Evolutionary conservation across 192 early-diverging fungal species (phyloP), one percentile per base, ranked within the genome.

Genomic region (Gamsiella multidivaricata): DNA sequence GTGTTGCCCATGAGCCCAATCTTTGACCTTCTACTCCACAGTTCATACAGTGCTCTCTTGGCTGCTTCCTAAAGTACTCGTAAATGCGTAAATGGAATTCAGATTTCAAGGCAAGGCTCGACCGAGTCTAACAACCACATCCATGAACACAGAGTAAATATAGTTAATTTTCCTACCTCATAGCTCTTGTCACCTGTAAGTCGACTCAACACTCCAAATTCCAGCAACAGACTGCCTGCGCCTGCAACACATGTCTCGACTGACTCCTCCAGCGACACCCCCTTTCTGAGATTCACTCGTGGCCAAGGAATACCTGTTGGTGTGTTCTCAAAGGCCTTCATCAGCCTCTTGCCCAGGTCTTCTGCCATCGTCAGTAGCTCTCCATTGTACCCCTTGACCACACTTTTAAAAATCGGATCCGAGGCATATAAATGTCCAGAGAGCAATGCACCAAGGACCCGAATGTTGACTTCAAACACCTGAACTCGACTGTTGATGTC

Each of bases 401-500:
- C 64, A 36, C 86, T 87, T 7, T 88, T 85, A 33, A 89, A 85
- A 3, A 70, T 47, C 8, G 83, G 80, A 69, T 94, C 91, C 0
- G 87, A 88, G 1, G 95, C 95, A 37, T 96, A 88, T 31, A 94
- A 81, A 68, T 98, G 97, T 12, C 89, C 97, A 8, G 95, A 94
- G 7, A 98, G 69, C 63, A 98, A 83, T 7, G 91, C 94, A 3
- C 97, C 97, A 14, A 99, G 80, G 50, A 94, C 87, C 26, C 97
- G 83, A 54, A 99, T 99, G 36, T 94, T 97, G 26, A 92, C 87
- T 82, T 99, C 97, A 85, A 99, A 99, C 12, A 98, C 94, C 80
- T 97, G 95, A 7, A 99, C 94, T 51, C 92, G 87, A 54, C 86
- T 90, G 81, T 99, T 91, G 63, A 90, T 83, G 75, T 97, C 84